Conservation (phyloP, 805 yeast species). For the Lachancea lanzarotensis region DNA sequence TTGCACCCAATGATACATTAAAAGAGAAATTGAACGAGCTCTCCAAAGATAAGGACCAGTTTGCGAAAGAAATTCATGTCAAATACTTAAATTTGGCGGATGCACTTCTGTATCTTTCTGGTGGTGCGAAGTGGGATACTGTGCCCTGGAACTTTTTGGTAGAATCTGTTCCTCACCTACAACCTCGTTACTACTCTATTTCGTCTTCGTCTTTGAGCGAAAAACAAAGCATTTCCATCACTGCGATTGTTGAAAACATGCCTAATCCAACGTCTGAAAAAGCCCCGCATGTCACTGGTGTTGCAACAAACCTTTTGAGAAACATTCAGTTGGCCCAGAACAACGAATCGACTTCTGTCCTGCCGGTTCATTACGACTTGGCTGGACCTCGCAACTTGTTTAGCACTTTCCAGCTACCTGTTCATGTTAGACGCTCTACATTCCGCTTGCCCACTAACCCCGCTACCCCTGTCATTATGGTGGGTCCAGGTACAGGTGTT, state of each 20-base stretch:
- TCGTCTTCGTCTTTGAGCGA: constrained; percentile 82
- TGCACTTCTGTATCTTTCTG: constrained; percentile 54
- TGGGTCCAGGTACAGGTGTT: constrained; percentile 98
- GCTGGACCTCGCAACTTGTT: constrained; percentile 72
- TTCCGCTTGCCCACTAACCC: constrained; percentile 90
- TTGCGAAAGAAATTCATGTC: constrained; percentile 57
- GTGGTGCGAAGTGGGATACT: constrained; percentile 58
- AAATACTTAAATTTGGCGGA: constrained; percentile 71
- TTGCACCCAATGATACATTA: constrained; percentile 64
- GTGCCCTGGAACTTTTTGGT: constrained; percentile 82
- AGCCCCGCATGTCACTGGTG: constrained; percentile 49
- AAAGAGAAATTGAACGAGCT: constrained; percentile 39
- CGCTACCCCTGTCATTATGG: constrained; percentile 74
- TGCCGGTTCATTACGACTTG: constrained; percentile 57
- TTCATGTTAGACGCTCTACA: constrained; percentile 90
- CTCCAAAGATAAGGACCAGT: constrained; percentile 61
- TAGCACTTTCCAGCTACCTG: constrained; percentile 57
- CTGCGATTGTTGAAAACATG: constrained; percentile 84
- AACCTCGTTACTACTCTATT: constrained; percentile 93
- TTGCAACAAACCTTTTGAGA: constrained; percentile 80
- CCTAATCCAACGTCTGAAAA: constrained; percentile 26
- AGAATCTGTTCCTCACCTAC: constrained; percentile 74
- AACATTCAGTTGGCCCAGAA: constrained; percentile 59
- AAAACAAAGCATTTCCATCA: constrained; percentile 68
- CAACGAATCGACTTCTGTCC: constrained; percentile 31